Evolutionary conservation across 2,329 filamentous ascomycete genomes (phyloP), one percentile per base, ranked within the genome.

Genomic region (Paecilomyces fulvus): DNA sequence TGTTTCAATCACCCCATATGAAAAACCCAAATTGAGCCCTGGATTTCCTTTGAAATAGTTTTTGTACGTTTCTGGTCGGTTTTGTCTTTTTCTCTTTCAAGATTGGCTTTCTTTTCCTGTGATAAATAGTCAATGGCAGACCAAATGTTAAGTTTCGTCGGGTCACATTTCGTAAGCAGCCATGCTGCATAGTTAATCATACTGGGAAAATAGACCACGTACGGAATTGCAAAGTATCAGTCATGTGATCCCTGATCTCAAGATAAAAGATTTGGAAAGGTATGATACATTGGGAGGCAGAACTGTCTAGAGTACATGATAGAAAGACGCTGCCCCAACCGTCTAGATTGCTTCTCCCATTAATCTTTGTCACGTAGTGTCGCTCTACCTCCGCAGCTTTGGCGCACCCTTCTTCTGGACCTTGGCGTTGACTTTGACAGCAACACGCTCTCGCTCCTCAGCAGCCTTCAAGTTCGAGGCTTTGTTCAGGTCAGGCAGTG

Each of bases 401-500:
- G 50, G 53, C 11, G 52, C 21, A 14, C 30, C 52, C 31, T 59
- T 62, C 58, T 61, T 63, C 56, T 51, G 56, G 10, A 31, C 55
- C 57, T 63, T 61, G 31, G 61, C 60, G 9, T 58, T 58, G 54
- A 67, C 61, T 55, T 65, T 67, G 31, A 66, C 62, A 56, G 65
- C 63, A 55, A 63, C 66, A 49, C 62, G 65, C 51, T 65, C 62
- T 12, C 62, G 62, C 46, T 67, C 65, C 21, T 64, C 62, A 3
- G 60, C 46, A 37, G 60, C 64, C 55, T 60, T 61, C 21, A 64
- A 63, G 31, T 61, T 63, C 55, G 69, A 59, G 3, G 61, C 61
- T 17, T 69, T 66, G 60, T 69, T 73, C 50, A 74, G 58, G 10
- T 64, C 59, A 8, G 73, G 72, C 43, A 74, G 60, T 17, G 55